phyloP scores from a whole-genome alignment of 2,329 filamentous ascomycete species.

The Zelopaecilomyces penicillatus region DNA sequence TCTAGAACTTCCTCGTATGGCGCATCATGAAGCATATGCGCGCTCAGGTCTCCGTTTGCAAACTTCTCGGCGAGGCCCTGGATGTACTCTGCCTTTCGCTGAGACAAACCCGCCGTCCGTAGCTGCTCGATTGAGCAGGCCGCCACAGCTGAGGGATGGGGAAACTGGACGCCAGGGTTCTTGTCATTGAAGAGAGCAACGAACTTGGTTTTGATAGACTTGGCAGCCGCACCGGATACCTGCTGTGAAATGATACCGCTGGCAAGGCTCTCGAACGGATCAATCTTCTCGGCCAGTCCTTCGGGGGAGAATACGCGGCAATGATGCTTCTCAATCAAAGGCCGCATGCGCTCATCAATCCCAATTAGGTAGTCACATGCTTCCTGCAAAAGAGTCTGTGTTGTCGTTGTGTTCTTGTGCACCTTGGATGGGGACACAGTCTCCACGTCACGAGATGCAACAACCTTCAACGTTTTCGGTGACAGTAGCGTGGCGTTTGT shows the following conservation, averaged over 20 bases:
- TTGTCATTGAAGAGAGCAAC: slow-evolving; percentile 56
- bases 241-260: slow-evolving; percentile 94
- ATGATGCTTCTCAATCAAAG: slow-evolving; percentile 63
- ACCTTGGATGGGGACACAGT: slow-evolving; percentile 38
- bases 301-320: slow-evolving; percentile 75
- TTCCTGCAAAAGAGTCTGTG: slow-evolving; percentile 62
- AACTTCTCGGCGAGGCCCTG: slow-evolving; percentile 81
- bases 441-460: slow-evolving; percentile 41
- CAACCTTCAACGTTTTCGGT: slow-evolving; percentile 56
- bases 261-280: slow-evolving; percentile 76
- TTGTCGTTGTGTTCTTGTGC: slow-evolving; percentile 40
- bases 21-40: slow-evolving; percentile 66
- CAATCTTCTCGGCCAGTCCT: slow-evolving; percentile 74
- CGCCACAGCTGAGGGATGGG: slow-evolving; percentile 66
- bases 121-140: slow-evolving; percentile 55
- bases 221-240: slow-evolving; percentile 86
- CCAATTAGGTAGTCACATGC: slow-evolving; percentile 67
- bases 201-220: slow-evolving; percentile 81
- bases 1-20: slow-evolving; percentile 80
- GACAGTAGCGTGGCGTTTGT: slow-evolving; percentile 68
- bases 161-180: slow-evolving; percentile 46
- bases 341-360: slow-evolving; percentile 63
- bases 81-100: slow-evolving; percentile 94
- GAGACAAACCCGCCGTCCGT: slow-evolving; percentile 79
- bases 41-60: slow-evolving; percentile 61